Evolutionary conservation across 257 asterid species (phyloP).

Genomic region (Anisodus tanguticus): DNA sequence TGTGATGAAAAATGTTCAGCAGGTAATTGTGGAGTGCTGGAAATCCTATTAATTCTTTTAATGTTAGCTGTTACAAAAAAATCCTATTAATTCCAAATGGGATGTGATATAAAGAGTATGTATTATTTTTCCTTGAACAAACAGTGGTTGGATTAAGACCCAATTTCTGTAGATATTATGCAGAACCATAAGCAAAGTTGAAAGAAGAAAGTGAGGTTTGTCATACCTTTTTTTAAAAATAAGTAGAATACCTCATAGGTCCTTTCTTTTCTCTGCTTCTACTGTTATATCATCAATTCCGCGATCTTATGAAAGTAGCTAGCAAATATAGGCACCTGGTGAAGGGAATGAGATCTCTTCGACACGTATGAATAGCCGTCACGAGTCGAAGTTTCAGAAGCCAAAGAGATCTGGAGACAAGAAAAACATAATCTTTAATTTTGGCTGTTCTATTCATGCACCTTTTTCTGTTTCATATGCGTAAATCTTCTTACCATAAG

Average conservation of each 20-base stretch:
- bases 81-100: background rate
- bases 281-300: background rate
- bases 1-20: conserved; percentile 32
- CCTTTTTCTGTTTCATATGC: background rate
- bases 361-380: background rate
- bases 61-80: too few relatives aligned
- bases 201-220: background rate
- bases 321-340: background rate
- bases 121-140: background rate
- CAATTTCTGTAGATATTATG: background rate
- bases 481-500: background rate
- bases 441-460: background rate
- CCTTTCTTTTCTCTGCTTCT: background rate
- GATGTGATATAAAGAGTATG: background rate
- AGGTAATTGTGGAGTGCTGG: conserved; percentile 20
- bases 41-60: background rate
- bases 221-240: background rate
- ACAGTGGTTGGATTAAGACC: background rate
- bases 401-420: background rate
- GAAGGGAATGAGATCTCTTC: background rate
- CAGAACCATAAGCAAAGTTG: background rate
- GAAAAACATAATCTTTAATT: background rate
- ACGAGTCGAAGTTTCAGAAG: background rate
- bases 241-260: background rate
- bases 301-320: background rate